phyloP scores from a whole-genome alignment of 805 yeast genomes.

The Wickerhamiella hasegawae region DNA sequence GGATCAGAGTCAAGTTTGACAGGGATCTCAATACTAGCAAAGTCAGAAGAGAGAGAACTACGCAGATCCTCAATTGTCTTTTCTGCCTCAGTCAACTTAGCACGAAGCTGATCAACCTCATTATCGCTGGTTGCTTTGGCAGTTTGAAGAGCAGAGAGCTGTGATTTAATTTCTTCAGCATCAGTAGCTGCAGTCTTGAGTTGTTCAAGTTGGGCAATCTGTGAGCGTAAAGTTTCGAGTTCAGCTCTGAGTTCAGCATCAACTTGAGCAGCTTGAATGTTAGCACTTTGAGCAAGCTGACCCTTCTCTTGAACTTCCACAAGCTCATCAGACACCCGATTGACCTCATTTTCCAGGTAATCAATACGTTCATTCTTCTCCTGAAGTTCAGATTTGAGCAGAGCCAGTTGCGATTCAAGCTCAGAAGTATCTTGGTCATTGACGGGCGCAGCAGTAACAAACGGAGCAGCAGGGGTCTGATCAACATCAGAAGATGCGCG shows the following conservation, averaged over 20 bases:
- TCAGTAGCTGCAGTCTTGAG: conserved; percentile 35
- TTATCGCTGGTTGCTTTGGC: background rate
- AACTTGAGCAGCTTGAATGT: background rate
- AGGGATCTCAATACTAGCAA: background rate
- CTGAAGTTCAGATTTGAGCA: conserved; percentile 12
- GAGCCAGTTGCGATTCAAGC: background rate
- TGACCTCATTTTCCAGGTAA: conserved; percentile 20
- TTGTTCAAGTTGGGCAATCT: conserved; percentile 13
- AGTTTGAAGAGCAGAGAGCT: conserved; percentile 2
- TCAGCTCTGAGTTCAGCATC: conserved; percentile 8
- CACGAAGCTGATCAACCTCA: background rate
- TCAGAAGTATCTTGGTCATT: too few species aligned
- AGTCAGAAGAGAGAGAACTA: background rate
- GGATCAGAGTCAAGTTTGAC: conserved; percentile 1
- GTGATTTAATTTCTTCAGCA: conserved; percentile 20
- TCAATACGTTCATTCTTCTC: conserved; percentile 15
- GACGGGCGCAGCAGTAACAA: too few species aligned
- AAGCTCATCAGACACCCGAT: conserved; percentile 16
- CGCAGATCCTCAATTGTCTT: background rate
- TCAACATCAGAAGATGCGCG: too few species aligned
- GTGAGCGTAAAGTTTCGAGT: conserved; percentile 3
- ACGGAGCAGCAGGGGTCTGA: too few species aligned
- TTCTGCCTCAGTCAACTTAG: background rate
- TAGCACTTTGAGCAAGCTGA: too few species aligned
- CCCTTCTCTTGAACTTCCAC: conserved; percentile 10